Evolutionary conservation across 768 basidiomycete genomes (phyloP), one percentile per base, ranked within the genome.

Genomic region (Leccinum obscurum): DNA sequence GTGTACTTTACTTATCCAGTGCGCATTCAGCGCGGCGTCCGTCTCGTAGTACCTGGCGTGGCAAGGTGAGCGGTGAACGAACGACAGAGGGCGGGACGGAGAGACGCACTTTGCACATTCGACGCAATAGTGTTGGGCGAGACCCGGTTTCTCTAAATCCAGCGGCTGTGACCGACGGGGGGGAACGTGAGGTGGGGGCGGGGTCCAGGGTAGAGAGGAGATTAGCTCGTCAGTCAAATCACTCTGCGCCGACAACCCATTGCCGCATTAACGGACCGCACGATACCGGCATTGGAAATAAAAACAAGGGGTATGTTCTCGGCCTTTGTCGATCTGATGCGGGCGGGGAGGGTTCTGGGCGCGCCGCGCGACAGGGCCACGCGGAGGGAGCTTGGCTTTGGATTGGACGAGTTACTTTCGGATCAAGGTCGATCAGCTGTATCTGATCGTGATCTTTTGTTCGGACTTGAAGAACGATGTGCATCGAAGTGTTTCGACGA

Each of bases 81-180:
- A 39, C 37, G 7, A 39, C 14, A 39, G 15, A 17, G 37, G 15
- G 15, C 15, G 3, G 37, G 15, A 8, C 6, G 15, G 15, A 39
- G 7, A 22, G 32, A 64, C 85, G 69, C 74, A 93, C 87, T 91
- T 93, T 62, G 94, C 92, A 68, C 95, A 98, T 77, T 97, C 95
- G 1, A 98, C 91, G 69, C 95, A 97, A 72, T 97, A 97, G 73
- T 97, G 94, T 73, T 98, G 95, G 5, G 85, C 95, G 30, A 98
- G 79, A 59, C 95, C 95, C 11, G 95, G 95, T 69, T 86, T 88
- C 59, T 95, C 93, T 64, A 87, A 88, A 75, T 97, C 91, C 7
- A 97, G 74, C 0, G 90, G 83, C 74, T 97, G 95, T 17, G 85
- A 81, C 73, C 48, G 28, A 39, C 3, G 41, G 41, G 13, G 13